Base-by-base conservation (phyloP, 177 flowering plant species). In the Vitis hybrid region DNA sequence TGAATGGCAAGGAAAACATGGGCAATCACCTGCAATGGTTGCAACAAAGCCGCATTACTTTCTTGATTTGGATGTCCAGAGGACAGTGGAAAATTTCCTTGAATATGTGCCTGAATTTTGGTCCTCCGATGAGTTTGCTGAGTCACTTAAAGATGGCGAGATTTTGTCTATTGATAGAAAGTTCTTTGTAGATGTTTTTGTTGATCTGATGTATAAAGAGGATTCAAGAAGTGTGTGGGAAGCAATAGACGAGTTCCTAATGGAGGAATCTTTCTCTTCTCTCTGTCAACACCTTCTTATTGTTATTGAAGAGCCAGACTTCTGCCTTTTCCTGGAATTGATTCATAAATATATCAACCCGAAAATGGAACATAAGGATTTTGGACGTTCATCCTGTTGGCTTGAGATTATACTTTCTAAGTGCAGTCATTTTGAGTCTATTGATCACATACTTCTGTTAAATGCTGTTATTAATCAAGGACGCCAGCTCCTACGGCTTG, bases 31-130 rank as follows among this genome's bases (percentile, higher is more conserved):
- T 67, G 99, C 97, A 53, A 82, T 95, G 83, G 98, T 93, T 76
- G 98, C 98, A 15, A 93, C 97, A 20, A 95, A 95, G 81, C 99
- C 99, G 68, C 98, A 90, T 74, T 95, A 95, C 73, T 91, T 95
- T 82, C 93, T 95, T 61, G 98, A 93, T 78, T 78, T 95, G 81
- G 94, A 95, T 80, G 84, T 93, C 45, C 87, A 80, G 22, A 71
- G 70, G 11, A 91, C 98, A 6, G 93, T 95, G 63, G 90, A 89
- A 66, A 95, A 95, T 81, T 93, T 91, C 69, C 79, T 95, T 56
- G 96, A 91, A 62, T 75, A 93, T 75, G 96, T 93, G 19, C 98
- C 99, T 39, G 94, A 90, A 57, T 95, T 95, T 79, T 95, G 99
- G 99, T 88, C 93, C 20, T 95, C 99, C 19, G 70, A 75, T 76